Conservation (phyloP, 2,329 filamentous ascomycete species). For the Fusarium falciforme region DNA sequence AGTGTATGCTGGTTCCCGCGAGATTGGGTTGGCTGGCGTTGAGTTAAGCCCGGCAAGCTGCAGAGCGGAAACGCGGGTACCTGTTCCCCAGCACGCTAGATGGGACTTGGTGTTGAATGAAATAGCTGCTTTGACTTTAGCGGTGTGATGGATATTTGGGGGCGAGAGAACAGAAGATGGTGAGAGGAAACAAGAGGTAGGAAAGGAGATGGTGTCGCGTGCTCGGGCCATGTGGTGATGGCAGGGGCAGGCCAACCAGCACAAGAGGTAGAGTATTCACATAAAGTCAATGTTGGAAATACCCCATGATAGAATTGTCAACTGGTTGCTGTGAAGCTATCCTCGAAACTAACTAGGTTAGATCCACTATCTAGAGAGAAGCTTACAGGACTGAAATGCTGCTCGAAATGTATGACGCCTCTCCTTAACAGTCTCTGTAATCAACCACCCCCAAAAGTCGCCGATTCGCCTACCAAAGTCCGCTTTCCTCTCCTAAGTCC, state of each 20-base stretch:
- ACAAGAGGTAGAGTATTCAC: background rate
- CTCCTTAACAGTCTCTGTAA: background rate
- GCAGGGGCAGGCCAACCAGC: background rate
- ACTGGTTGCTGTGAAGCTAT: background rate
- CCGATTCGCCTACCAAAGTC: slow-evolving; percentile 20
- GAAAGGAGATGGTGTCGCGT: background rate
- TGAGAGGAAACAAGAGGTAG: background rate
- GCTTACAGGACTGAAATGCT: background rate
- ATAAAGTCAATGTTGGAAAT: background rate
- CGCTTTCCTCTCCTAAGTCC: background rate
- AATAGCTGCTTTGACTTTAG: background rate
- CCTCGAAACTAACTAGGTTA: background rate
- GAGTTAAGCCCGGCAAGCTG: background rate
- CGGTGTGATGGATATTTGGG: background rate
- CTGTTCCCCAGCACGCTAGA: background rate
- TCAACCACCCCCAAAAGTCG: background rate
- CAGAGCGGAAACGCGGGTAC: background rate
- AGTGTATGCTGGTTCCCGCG: background rate
- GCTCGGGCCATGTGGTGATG: background rate
- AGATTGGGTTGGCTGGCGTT: background rate
- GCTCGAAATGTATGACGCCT: background rate
- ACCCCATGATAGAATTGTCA: background rate
- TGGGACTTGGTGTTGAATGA: background rate
- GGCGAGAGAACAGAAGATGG: background rate
- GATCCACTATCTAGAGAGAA: background rate